phyloP scores from a whole-genome alignment of 208 protist genomes.

The Wallacemonas sp. region DNA sequence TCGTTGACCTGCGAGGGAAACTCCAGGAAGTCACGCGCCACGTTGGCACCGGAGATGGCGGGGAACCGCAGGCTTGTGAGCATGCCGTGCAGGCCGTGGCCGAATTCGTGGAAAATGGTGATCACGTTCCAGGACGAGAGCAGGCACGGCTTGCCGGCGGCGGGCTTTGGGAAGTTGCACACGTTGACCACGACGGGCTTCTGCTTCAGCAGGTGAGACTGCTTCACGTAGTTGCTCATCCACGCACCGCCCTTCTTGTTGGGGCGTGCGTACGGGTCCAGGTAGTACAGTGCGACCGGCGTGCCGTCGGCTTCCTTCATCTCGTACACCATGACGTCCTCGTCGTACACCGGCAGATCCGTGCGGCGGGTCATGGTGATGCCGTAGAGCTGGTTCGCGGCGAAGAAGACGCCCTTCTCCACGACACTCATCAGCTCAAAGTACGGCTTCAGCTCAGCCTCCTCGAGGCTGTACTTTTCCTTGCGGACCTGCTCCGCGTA shows the following conservation, averaged over 20 bases:
- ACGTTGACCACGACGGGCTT: conserved; percentile 51
- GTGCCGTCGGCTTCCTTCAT: conserved; percentile 34
- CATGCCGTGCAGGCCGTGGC: conserved; percentile 78
- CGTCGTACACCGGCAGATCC: conserved; percentile 49
- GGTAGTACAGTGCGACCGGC: conserved; percentile 45
- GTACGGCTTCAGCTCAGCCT: conserved; percentile 47
- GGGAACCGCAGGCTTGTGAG: conserved; percentile 42
- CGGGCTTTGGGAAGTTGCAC: conserved; percentile 61
- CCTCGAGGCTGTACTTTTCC: conserved; percentile 47
- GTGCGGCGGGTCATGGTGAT: conserved; percentile 39
- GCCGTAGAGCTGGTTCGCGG: conserved; percentile 52
- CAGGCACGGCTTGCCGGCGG: conserved; percentile 47
- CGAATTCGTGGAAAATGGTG: conserved; percentile 71
- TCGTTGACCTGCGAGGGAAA: conserved; percentile 83
- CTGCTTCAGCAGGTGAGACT: conserved; percentile 38
- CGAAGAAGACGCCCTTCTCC: conserved; percentile 57
- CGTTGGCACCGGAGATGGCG: conserved; percentile 52
- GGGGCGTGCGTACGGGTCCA: conserved; percentile 50
- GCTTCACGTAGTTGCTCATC: conserved; percentile 53
- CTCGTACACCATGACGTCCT: conserved; percentile 42
- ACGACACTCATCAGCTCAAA: conserved; percentile 52
- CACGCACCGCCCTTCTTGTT: conserved; percentile 64
- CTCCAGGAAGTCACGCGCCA: conserved; percentile 87
- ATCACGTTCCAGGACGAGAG: conserved; percentile 60
- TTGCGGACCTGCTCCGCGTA: conserved; percentile 50